Percentiles rank a stretch among this genome's conserved stretches.
phyloP scores from a whole-genome alignment of 805 yeast species.

The Candida yuanshanica region DNA sequence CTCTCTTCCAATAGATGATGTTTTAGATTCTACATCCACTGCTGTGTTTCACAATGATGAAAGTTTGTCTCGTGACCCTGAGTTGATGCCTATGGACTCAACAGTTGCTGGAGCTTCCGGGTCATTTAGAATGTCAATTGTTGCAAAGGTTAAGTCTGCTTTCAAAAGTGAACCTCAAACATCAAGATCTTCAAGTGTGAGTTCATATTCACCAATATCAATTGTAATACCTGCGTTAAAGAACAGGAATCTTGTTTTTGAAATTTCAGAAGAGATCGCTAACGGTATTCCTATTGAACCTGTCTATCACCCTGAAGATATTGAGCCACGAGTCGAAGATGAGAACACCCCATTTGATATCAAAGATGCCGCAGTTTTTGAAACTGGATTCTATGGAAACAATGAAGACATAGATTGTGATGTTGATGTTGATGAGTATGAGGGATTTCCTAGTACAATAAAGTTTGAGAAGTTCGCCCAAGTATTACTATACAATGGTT shows the following conservation, averaged over 20 bases:
- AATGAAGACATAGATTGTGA: background rate
- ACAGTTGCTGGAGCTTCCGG: background rate
- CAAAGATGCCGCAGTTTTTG: constrained; percentile 6
- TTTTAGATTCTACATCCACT: background rate
- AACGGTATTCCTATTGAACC: constrained; percentile 11
- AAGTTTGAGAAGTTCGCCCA: constrained; percentile 25
- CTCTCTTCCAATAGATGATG: background rate
- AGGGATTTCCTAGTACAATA: constrained; percentile 8
- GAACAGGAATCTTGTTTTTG: constrained; percentile 6
- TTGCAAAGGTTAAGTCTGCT: constrained; percentile 10
- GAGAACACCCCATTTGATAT: constrained; percentile 11
- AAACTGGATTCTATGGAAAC: too few species aligned
- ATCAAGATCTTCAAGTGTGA: background rate
- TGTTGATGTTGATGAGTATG: background rate
- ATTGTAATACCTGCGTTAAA: constrained; percentile 15
- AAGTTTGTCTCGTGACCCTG: background rate
- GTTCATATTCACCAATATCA: constrained; percentile 12
- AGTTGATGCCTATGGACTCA: background rate
- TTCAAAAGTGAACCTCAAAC: constrained; percentile 4
- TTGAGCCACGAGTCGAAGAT: constrained; percentile 1
- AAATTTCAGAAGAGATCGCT: constrained; percentile 8
- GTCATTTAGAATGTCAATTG: background rate
- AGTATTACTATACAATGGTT: constrained; percentile 23
- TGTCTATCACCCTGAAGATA: constrained; percentile 9
- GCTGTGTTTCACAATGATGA: background rate